Evolutionary conservation across 2,329 filamentous ascomycete species (phyloP).

Genomic region (Colletotrichum gigasporum): DNA sequence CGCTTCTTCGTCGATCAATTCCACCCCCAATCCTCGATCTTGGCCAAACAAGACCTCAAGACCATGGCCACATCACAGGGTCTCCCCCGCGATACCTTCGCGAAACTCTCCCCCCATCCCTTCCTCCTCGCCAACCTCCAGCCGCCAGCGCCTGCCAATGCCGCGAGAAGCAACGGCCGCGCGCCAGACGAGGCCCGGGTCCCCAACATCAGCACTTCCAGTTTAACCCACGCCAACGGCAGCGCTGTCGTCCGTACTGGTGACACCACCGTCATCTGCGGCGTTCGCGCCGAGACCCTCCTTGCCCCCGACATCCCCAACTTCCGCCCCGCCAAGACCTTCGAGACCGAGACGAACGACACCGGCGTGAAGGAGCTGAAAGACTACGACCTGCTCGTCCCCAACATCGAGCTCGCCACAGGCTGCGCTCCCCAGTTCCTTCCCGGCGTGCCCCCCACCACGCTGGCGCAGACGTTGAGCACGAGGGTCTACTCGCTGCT

Average conservation of each 20-base stretch:
- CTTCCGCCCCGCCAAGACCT: conserved; percentile 58
- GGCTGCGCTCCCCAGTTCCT: conserved; percentile 88
- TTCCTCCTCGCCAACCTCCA: conserved; percentile 91
- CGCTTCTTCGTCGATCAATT: background rate
- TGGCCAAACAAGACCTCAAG: background rate
- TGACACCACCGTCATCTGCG: conserved; percentile 94
- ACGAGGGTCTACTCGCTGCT: conserved; percentile 82
- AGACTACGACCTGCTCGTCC: conserved; percentile 81
- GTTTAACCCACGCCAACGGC: conserved; percentile 88
- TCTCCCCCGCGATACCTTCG: conserved; percentile 76
- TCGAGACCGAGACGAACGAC: conserved; percentile 20
- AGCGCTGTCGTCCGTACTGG: conserved; percentile 89
- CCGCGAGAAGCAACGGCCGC: conserved; percentile 85
- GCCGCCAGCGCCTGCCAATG: conserved; percentile 53
- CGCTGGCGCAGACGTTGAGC: conserved; percentile 84
- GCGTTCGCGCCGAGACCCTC: conserved; percentile 87
- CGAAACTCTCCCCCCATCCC: conserved; percentile 87
- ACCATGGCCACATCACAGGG: conserved; percentile 49
- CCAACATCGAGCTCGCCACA: conserved; percentile 92
- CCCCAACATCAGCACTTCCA: conserved; percentile 82
- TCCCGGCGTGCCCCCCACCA: conserved; percentile 82
- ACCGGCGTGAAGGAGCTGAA: conserved; percentile 61
- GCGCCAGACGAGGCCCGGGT: conserved; percentile 73
- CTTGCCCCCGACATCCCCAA: conserved; percentile 78
- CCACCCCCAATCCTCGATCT: accelerated